Conservation (phyloP, 805 yeast genomes). For the Grigorovia jiainica region DNA sequence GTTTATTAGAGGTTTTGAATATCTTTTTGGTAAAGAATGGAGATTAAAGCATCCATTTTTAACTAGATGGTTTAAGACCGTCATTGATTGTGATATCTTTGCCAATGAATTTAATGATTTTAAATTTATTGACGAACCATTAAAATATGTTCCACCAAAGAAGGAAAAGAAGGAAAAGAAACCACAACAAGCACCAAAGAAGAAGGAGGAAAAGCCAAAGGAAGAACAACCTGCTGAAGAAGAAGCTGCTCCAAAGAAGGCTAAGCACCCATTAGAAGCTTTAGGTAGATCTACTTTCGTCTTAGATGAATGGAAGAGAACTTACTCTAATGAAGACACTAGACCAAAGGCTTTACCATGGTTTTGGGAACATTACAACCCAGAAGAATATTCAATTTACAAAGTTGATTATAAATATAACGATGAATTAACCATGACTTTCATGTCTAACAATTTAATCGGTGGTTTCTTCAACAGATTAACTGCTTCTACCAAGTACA, state of each 20-base stretch:
- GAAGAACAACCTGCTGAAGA: conserved; percentile 26
- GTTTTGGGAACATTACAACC: conserved; percentile 95
- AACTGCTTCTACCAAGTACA: conserved; percentile 80
- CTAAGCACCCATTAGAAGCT: conserved; percentile 84
- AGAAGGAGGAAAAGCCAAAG: conserved; percentile 23
- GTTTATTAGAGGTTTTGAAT: conserved; percentile 45
- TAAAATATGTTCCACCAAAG: conserved; percentile 41
- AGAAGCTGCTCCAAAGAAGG: conserved; percentile 49
- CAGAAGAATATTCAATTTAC: conserved; percentile 91
- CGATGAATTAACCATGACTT: conserved; percentile 92
- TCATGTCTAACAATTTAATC: conserved; percentile 96
- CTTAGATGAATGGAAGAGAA: conserved; percentile 92
- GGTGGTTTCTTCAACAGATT: conserved; percentile 98
- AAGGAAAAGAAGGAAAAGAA: conserved; percentile 53
- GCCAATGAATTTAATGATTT: conserved; percentile 41
- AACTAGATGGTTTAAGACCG: conserved; percentile 65
- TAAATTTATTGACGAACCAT: conserved; percentile 56
- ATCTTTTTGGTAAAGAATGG: conserved; percentile 57
- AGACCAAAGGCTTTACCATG: conserved; percentile 90
- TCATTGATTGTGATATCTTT: conserved; percentile 36
- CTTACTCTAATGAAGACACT: conserved; percentile 94
- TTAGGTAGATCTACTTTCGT: conserved; percentile 64
- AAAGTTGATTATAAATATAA: conserved; percentile 95
- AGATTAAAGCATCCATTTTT: conserved; percentile 51
- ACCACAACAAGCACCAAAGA: conserved; percentile 22